These are phyloP conservation scores for Populus davidiana DNA, from an alignment of 345 rosid species.

Conservation along the genomic window DNA sequence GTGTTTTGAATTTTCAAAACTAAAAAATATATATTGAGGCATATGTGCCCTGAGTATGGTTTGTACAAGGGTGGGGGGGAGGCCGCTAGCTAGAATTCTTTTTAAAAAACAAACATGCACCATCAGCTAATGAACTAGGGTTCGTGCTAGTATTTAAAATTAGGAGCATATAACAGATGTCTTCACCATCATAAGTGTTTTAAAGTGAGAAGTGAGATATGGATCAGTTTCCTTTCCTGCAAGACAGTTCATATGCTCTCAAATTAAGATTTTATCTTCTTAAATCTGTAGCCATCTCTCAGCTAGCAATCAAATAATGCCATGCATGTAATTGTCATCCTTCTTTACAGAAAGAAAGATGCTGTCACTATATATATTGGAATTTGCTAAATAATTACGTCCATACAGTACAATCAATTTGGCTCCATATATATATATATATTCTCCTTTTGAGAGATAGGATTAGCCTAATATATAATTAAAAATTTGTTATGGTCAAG, in stretches of 20 bases:
- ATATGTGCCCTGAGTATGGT: no score
- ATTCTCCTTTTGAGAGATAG: not conserved
- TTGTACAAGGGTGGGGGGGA: no score
- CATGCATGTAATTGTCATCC: not conserved
- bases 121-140: no score
- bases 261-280: not conserved
- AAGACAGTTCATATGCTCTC: not conserved
- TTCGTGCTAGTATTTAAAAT: no score
- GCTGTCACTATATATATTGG: not conserved
- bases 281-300: not conserved
- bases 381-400: not conserved
- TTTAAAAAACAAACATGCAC: fast-evolving
- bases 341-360: conserved; percentile 1
- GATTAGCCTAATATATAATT: not conserved
- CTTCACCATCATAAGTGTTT: not conserved
- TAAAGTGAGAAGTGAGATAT: not conserved
- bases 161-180: no score
- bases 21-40: no score
- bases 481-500: conserved; percentile 18
- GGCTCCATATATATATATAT: not conserved
- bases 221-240: not conserved
- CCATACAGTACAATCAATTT: not conserved
- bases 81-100: no score
- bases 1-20: no score
- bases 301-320: not conserved